Evolutionary conservation across 352 stramenopile species (phyloP).

Genomic region (Phytopythium chamaehyphon): DNA sequence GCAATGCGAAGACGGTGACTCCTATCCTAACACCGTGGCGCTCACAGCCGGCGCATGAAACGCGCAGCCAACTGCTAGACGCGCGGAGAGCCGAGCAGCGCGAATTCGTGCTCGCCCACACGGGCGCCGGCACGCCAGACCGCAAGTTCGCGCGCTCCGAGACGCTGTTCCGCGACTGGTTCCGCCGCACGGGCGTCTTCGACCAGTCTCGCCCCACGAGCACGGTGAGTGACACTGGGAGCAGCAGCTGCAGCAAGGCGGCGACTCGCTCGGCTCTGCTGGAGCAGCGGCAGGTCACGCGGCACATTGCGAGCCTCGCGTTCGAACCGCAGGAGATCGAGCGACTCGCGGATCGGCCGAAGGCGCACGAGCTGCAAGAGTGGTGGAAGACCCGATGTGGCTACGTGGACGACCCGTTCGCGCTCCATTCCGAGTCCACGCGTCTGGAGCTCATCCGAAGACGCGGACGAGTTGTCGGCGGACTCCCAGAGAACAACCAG

Average conservation of each 20-base stretch:
- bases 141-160: slow-evolving; percentile 38
- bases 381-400: slow-evolving; percentile 59
- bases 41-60: slow-evolving; percentile 31
- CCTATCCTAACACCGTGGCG: too few relatives aligned
- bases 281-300: slow-evolving; percentile 22
- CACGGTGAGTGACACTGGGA: not conserved
- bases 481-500: not conserved
- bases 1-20: too few relatives aligned
- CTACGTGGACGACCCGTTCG: slow-evolving; percentile 52
- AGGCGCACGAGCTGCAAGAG: slow-evolving; percentile 25
- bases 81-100: slow-evolving; percentile 36
- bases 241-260: not conserved
- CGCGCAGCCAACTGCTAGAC: slow-evolving; percentile 42
- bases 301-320: slow-evolving; percentile 33
- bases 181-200: slow-evolving; percentile 45
- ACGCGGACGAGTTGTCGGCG: slow-evolving; percentile 5
- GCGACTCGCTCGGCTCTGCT: slow-evolving; percentile 35
- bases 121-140: slow-evolving; percentile 7
- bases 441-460: slow-evolving; percentile 35
- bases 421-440: slow-evolving; percentile 35
- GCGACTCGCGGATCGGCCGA: slow-evolving; percentile 46
- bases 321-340: slow-evolving; percentile 56
- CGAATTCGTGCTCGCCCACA: slow-evolving; percentile 28
- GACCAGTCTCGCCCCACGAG: not conserved
- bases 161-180: slow-evolving; percentile 44